Percentiles rank a stretch among this genome's conserved stretches.
Evolutionary conservation across 2,329 filamentous ascomycete genomes (phyloP).

Genomic region (Sporothrix humicola): DNA sequence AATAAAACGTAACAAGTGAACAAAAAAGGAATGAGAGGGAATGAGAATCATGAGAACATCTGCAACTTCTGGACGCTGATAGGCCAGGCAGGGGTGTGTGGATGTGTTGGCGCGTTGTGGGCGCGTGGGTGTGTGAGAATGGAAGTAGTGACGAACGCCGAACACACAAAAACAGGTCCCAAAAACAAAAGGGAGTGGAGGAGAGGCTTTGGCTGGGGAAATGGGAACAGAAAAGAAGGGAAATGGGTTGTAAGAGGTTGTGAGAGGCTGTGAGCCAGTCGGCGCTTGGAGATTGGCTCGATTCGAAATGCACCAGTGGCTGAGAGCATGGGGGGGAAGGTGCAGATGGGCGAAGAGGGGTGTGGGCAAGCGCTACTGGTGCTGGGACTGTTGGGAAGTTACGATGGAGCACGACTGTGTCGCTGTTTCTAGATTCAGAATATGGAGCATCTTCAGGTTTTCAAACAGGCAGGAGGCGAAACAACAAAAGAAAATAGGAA

Average conservation of each 20-base stretch:
- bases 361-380: background rate
- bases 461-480: background rate
- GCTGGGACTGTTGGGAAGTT: background rate
- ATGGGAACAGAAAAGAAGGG: background rate
- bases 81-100: conserved; percentile 26
- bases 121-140: conserved; percentile 26
- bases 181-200: no score
- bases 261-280: conserved; percentile 28
- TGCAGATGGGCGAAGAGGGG: background rate
- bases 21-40: background rate
- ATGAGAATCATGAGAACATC: background rate
- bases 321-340: conserved; percentile 2
- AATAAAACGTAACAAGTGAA: background rate
- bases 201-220: background rate
- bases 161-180: background rate
- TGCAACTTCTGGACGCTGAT: conserved; percentile 25
- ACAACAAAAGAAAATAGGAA: background rate
- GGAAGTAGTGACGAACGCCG: background rate
- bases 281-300: conserved; percentile 31
- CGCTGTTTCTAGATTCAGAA: background rate
- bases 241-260: background rate
- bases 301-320: conserved; percentile 23
- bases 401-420: background rate
- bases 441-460: background rate
- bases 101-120: conserved; percentile 27